Conservation (phyloP, 176 grass and related monocot species). For the Bonia amplexicaulis region DNA sequence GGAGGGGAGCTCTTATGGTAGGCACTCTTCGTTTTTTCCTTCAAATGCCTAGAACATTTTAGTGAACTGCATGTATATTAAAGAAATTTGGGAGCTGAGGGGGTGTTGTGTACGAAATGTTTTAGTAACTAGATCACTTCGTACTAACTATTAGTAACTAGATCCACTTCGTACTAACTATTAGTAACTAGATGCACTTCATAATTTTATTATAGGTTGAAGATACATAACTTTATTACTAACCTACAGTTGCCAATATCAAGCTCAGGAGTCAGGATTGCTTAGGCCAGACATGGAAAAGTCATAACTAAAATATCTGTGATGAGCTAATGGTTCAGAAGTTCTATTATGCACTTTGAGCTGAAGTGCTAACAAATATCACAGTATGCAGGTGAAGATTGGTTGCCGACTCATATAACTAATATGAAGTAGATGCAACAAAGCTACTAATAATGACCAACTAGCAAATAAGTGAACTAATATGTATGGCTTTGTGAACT, state of each 20-base stretch:
- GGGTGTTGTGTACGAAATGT: not conserved
- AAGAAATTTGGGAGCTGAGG: not conserved
- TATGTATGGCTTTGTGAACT: not conserved
- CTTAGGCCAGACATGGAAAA: not conserved
- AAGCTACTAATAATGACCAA: not conserved
- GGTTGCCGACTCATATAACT: not conserved
- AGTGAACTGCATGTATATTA: not conserved
- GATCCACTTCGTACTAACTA: not conserved
- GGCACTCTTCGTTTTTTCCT: not conserved
- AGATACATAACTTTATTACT: not conserved
- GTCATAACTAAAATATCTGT: not conserved
- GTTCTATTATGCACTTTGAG: not conserved
- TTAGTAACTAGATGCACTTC: not conserved
- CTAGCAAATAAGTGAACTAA: not conserved
- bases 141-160: too few relatives aligned
- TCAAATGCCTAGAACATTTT: not conserved
- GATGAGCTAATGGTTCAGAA: not conserved
- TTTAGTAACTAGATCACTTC: constrained; percentile 10
- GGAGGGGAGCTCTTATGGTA: constrained; percentile 72
- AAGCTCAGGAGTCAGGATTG: not conserved
- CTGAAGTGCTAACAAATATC: not conserved
- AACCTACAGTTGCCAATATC: not conserved
- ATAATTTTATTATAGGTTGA: not conserved
- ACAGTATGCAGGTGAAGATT: not conserved
- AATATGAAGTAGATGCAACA: not conserved